Conservation (phyloP, 2,329 filamentous ascomycete species). For the Pyrenophora graminea region DNA sequence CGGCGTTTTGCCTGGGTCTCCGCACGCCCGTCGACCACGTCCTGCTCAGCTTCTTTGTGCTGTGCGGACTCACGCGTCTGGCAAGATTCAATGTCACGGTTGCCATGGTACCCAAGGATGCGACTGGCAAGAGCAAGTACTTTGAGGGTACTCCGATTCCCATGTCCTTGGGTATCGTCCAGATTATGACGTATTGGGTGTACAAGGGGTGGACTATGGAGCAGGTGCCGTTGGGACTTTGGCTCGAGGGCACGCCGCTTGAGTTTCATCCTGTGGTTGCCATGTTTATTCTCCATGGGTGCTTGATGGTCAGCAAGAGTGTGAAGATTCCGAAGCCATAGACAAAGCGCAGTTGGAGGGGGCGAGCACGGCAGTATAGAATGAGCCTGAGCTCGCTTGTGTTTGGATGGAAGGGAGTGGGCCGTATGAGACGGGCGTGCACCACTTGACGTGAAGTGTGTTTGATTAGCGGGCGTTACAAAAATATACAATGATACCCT, state of each 20-base stretch:
- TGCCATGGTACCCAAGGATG: slow-evolving; percentile 85
- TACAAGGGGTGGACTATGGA: slow-evolving; percentile 78
- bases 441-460: too few species aligned
- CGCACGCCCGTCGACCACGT: slow-evolving; percentile 84
- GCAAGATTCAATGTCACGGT: slow-evolving; percentile 98
- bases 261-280: slow-evolving; percentile 84
- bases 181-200: slow-evolving; percentile 88
- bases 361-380: background rate
- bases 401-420: too few species aligned
- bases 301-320: slow-evolving; percentile 92
- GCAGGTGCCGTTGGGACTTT: slow-evolving; percentile 74
- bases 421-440: background rate
- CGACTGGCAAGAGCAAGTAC: slow-evolving; percentile 86
- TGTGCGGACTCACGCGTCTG: slow-evolving; percentile 89
- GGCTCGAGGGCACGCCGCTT: slow-evolving; percentile 67
- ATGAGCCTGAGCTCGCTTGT: background rate
- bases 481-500: background rate
- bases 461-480: background rate
- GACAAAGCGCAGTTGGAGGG: background rate
- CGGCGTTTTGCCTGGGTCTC: slow-evolving; percentile 86
- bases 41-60: slow-evolving; percentile 83
- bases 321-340: slow-evolving; percentile 90
- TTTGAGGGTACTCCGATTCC: slow-evolving; percentile 98
- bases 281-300: slow-evolving; percentile 86
- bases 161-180: slow-evolving; percentile 79